Evolutionary conservation across 2,329 filamentous ascomycete species (phyloP), one percentile per base, ranked within the genome.

Genomic region (Fusarium cyanostomum): DNA sequence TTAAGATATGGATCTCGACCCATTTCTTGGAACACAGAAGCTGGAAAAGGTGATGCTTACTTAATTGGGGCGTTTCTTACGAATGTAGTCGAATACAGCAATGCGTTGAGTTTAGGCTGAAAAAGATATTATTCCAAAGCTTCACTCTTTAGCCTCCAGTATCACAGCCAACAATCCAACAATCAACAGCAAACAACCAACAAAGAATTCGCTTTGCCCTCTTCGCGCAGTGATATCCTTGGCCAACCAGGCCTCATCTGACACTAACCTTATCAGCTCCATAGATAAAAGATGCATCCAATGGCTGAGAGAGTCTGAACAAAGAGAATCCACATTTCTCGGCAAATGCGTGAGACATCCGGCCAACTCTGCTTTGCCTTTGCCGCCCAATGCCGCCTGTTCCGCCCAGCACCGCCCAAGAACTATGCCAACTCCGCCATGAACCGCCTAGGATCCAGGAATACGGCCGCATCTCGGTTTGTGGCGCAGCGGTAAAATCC

Each of bases 321-420:
- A 31, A 16, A 33, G 18, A 11, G 30, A 27, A 9, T 27, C 33
- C 33, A 35, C n/a, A 35, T 35, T 37, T 16, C 28, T 31, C 34
- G 7, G 33, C 15, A 8, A 26, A 13, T 11, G 37, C 21, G 37
- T 13, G 21, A 6, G 21, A 41, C 13, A 10, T 26, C 30, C 26
- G 16, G 38, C n/a, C 38, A 44, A 34, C 27, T 35, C 13, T 34
- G 16, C 21, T 30, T 42, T 24, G 15, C 18, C 18, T 28, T 44
- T 48, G 13, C 61, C 61, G 51, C 61, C 41, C 37, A 12, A 52
- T 62, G 34, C 61, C 61, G 61, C 59, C 33, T 3, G 7, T 58
- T 53, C 59, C 59, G 59, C 61, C 24, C 30, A 26, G 26, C 9
- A 56, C 58, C 56, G 58, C 44, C 51, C 43, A 12, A 51, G 33